A percentile compares a stretch with the other conserved stretches of the same genome.
Conservation (phyloP, 805 yeast genomes). For the Candida namnaoensis region DNA sequence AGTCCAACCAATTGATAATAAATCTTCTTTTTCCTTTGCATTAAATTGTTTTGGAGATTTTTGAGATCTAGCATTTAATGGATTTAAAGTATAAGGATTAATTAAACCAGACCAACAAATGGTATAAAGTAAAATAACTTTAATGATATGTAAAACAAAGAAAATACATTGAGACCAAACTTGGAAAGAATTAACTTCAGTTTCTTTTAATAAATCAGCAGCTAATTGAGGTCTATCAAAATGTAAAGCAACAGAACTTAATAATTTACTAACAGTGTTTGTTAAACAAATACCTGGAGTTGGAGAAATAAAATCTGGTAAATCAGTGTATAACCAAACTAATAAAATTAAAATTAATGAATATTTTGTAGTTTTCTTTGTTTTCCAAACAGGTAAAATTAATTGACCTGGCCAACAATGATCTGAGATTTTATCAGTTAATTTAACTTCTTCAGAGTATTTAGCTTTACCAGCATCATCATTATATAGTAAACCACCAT, state of each 20-base stretch:
- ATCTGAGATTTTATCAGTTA: constrained; percentile 44
- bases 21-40: constrained; percentile 27
- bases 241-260: constrained; percentile 19
- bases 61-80: constrained; percentile 19
- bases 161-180: constrained; percentile 52
- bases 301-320: constrained; percentile 84
- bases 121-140: constrained; percentile 45
- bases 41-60: constrained; percentile 24
- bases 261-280: constrained; percentile 35
- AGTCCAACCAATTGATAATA: constrained; percentile 85
- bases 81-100: constrained; percentile 61
- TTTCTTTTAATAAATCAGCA: constrained; percentile 39
- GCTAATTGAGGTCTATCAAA: constrained; percentile 37
- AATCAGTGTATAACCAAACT: constrained; percentile 85
- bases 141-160: constrained; percentile 64
- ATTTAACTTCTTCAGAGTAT: constrained; percentile 27
- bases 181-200: constrained; percentile 27
- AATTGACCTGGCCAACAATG: constrained; percentile 87
- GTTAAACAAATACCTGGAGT: constrained; percentile 88
- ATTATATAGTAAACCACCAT: constrained; percentile 71
- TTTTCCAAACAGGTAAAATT: constrained; percentile 64
- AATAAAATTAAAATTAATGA: constrained; percentile 29
- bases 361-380: constrained; percentile 31
- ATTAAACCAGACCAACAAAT: constrained; percentile 61
- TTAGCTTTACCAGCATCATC: constrained; percentile 45